Conservation (phyloP, 2,329 filamentous ascomycete species). For the Alternaria longipes region DNA sequence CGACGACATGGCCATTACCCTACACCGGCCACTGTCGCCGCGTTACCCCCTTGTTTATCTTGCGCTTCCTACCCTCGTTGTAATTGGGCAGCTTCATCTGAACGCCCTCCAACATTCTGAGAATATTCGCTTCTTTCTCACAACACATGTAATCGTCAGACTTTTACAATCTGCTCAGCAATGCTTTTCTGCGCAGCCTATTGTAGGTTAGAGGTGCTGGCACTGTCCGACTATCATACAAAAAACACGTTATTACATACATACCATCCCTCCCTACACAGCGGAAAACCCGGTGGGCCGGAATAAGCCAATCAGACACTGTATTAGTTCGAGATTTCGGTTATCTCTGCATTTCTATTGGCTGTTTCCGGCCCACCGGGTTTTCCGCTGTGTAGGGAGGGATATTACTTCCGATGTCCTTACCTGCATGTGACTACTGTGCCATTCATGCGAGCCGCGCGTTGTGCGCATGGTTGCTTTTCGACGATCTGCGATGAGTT, state of each 20-base stretch:
- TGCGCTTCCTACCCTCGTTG: slow-evolving; percentile 52
- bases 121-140: slow-evolving; percentile 44
- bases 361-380: too few relatives aligned
- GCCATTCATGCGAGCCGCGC: slow-evolving; percentile 1
- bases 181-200: slow-evolving; percentile 23
- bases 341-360: too few relatives aligned
- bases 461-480: slow-evolving; percentile 8
- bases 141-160: slow-evolving; percentile 33
- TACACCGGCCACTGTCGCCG: slow-evolving; percentile 44
- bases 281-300: too few relatives aligned
- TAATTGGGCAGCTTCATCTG: slow-evolving; percentile 40
- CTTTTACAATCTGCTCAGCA: slow-evolving; percentile 30
- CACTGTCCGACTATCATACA: slow-evolving; percentile 38
- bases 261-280: too few relatives aligned
- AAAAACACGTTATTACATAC: slow-evolving; percentile 25
- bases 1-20: slow-evolving; percentile 43
- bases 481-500: slow-evolving; percentile 2
- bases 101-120: slow-evolving; percentile 38
- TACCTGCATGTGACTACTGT: slow-evolving; percentile 8
- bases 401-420: slow-evolving; percentile 2
- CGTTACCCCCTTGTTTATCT: slow-evolving; percentile 30
- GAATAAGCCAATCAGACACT: too few relatives aligned
- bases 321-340: too few relatives aligned
- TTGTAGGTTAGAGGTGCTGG: slow-evolving; percentile 46
- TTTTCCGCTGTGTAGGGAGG: too few relatives aligned